Base-by-base conservation (phyloP, 192 early-diverging fungal species). In the Diversispora epigaea region DNA sequence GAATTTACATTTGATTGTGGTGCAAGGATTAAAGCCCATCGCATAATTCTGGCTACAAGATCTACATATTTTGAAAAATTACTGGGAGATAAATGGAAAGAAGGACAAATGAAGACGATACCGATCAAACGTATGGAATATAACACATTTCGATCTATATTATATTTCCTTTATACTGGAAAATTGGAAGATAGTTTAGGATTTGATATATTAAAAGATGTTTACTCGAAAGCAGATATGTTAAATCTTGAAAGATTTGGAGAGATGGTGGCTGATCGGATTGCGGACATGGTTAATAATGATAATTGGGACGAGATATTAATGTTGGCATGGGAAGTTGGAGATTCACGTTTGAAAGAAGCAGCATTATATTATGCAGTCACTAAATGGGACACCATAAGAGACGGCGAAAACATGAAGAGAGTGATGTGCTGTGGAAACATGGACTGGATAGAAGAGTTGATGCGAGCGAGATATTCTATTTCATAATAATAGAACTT, bases 211-310 rank as follows among this genome's bases (percentile, higher is more conserved):
- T 54, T 74, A 43, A 74, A 74, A 50, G 73, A 74, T 65, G 61
- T 74, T 60, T 74, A 74, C 64, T 63, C 61, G 19, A 74, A 74
- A 54, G 73, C 73, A 11, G 73, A 74, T n/a, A 74, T 74, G 73
- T 39, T 74, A 32, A 64, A 64, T 74, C 22, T 74, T 7, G 73
- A 74, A 64, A 64, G 40, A 65, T 74, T 74, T 9, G 60, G 41
- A 17, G 61, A 74, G n/a, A 64, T 74, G 55, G 60, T 64, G 9
- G 73, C 61, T 6, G 61, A 74, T 22, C 21, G 61, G 17, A 64
- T 74, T 64, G 61, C 61, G 9, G 73, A 74, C 9, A 74, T 74
- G 60, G 61, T 74, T 12, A 55, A 74, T 40, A 9, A n/a, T 39
- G 40, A 74, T 54, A 74, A 74, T 64, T 74, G 73, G 73, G 62